Base-by-base conservation (phyloP, 2,329 filamentous ascomycete genomes). In the Pezicula rhizophila region DNA sequence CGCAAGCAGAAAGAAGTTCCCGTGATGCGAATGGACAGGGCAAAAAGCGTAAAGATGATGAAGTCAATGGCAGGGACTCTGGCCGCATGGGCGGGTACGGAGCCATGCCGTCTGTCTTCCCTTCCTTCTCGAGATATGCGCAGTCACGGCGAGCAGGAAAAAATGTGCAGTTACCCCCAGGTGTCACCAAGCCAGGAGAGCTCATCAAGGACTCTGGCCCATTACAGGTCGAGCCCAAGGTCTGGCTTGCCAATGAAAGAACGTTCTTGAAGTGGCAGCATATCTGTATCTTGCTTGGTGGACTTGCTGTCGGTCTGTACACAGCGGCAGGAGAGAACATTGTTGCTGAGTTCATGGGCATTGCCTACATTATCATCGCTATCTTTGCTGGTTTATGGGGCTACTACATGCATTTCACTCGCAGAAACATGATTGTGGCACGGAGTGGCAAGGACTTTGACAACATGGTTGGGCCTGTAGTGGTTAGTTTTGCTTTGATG, bases 191-290 rank as follows among this genome's bases (percentile, higher is more conserved):
- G 63, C 93, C 93, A 2, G 81, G 79, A 8, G 77, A 82, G 56
- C 95, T 92, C 84, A 88, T 99, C 75, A 99, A 99, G 73, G 95
- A 99, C 68, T 80, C 86, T 31, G 92, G 93, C 3, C 87, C 90
- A 33, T 79, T 97, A 56, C 87, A 90, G 64, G 89, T 99, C 49
- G 93, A 99, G 71, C 90, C 89, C 53, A 99, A 99, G 70, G 92
- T 99, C 26, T 99, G 93, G 92, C 84, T 99, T 49, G 93, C 93
- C 47, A 99, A 99, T 68, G 92, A 99, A 71, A 85, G 93, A 53
- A 99, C 93, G 0, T 99, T 96, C 66, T 85, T 99, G 68, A 97
- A 96, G 69, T 99, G 93, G 93, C 89, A 97, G 73, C 91, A 97
- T 67, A 90, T 99, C 61, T 85, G 83, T 53, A 82, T 99, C 43